Evolutionary conservation across 345 rosid species (phyloP), one percentile per base, ranked within the genome.

Genomic region (Cardamine resedifolia): DNA sequence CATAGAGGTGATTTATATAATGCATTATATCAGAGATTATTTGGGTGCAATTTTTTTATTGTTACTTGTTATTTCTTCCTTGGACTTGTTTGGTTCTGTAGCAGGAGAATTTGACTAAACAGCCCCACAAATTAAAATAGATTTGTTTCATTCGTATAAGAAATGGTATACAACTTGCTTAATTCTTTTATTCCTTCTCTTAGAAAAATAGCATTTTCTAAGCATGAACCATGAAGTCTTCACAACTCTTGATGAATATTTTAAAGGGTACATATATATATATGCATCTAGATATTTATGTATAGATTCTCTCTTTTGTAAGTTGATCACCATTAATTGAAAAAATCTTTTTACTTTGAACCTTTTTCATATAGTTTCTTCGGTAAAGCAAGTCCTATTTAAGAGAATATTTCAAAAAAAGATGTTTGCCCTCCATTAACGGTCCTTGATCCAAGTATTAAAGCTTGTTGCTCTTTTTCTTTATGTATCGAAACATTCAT

Each of bases 371-470:
- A 30, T 34, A 59, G 48, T 59, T 38, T 7, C 48, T 38, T 38
- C 15, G 31, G 12, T 38, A 76, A 76, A 76, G 76, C 67, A 70
- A 63, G 34, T 75, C 57, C 28, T 75, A 45, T 61, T 75, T 45
- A 6, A 6, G 64, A 52, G 62, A 43, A 80, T 66, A 58, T 64
- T 33, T 7, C 75, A 18, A 11, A 62, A 73, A 59, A 73, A 55
- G 45, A 63, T 70, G 26, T 58, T 41, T 70, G 58, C 70, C 70
- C 77, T 71, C 71, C 79, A 74, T 77, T 66, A 66, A 78, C 77
- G 63, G 75, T 64, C 88, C 86, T 86, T 78, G 85, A 78, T 82
- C 80, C 51, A 80, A 72, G 87, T 68, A 83, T 81, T 79, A 84
- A 83, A 84, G 83, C 78, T 28, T 67, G 72, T n/a, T 61, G 23